phyloP scores from a whole-genome alignment of 805 yeast genomes.

The Saccharomycopsis sp. region DNA sequence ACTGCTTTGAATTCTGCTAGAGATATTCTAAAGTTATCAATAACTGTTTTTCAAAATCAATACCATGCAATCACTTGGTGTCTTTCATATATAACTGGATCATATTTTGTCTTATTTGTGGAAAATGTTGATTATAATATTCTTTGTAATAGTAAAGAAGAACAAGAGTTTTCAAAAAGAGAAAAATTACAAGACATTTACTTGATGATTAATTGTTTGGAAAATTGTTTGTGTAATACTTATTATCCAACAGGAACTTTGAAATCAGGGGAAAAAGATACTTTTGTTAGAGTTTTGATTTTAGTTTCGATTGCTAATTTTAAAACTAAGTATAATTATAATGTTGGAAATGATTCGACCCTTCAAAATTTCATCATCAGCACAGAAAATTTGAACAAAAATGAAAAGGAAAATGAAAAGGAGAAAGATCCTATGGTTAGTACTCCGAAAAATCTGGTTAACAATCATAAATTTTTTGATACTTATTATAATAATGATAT shows the following conservation, averaged over 20 bases:
- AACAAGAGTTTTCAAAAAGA: too few relatives aligned
- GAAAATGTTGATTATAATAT: background rate
- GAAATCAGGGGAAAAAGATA: constrained; percentile 6
- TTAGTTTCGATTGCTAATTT: background rate
- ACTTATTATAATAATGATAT: background rate
- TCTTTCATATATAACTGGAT: constrained; percentile 3
- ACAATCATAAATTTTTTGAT: background rate
- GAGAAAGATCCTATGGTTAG: background rate
- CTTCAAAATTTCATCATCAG: background rate
- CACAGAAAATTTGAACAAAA: background rate
- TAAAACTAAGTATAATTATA: background rate
- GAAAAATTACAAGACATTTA: constrained; percentile 7
- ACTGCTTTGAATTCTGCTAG: constrained; percentile 4
- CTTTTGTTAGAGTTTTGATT: constrained; percentile 1
- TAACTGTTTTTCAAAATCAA: background rate
- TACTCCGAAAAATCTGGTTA: background rate
- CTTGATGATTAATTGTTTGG: constrained; percentile 11
- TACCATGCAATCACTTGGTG: constrained; percentile 2
- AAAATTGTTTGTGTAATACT: background rate
- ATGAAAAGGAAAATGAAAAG: background rate
- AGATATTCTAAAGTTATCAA: constrained; percentile 1
- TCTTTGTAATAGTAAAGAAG: too few relatives aligned
- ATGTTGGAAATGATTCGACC: background rate
- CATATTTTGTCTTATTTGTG: constrained; percentile 3
- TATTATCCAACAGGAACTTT: background rate